Base-by-base conservation (phyloP, 108 stramenopile species). In the Phaeodactylum tricornutum region DNA sequence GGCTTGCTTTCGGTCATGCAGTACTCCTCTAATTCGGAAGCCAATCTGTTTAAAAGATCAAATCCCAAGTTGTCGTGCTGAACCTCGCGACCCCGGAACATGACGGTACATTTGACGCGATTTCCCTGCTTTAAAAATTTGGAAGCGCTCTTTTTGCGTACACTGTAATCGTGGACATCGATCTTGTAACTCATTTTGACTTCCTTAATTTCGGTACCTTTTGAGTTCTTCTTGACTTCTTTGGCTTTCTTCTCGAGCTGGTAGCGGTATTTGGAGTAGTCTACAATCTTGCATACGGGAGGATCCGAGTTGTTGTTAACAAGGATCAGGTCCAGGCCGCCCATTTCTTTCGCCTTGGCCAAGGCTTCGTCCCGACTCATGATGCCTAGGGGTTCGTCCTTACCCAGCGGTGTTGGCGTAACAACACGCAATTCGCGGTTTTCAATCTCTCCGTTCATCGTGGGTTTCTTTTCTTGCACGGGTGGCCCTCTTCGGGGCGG, bases 111-210 rank as follows among this genome's bases (percentile, higher is more conserved):
- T 54, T 82, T 93, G 35, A 93, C 92, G 37, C 84, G 81, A 58
- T 93, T 87, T 21, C 92, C 91, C 52, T 87, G 80, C 19, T 57
- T 69, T 33, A 93, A 57, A 55, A 93, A 93, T 53, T 93, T 95
- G 29, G 54, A 33, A 1, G 92, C 93, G 46, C 71, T 81, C 71
- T 82, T 84, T 19, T 75, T 62, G 19, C 96, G 71, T 0, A 96
- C 94, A 36, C 71, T 74, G 59, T 93, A 97, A 54, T 97, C 96
- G 56, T 93, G 93, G 16, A 81, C 77, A 45, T 92, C 94, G 55
- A 97, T 95, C 67, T 92, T 95, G 79, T 93, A 93, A 17, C 74
- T 77, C 92, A 97, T 92, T 59, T 95, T 97, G 17, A 96, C 84
- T 62, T 96, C 95, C 71, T 96, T 96, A 24, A 94, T 47, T 67